These are phyloP conservation scores for Paramecium primaurelia DNA, from an alignment of 73 alveolate species.

Conservation along the genomic window DNA sequence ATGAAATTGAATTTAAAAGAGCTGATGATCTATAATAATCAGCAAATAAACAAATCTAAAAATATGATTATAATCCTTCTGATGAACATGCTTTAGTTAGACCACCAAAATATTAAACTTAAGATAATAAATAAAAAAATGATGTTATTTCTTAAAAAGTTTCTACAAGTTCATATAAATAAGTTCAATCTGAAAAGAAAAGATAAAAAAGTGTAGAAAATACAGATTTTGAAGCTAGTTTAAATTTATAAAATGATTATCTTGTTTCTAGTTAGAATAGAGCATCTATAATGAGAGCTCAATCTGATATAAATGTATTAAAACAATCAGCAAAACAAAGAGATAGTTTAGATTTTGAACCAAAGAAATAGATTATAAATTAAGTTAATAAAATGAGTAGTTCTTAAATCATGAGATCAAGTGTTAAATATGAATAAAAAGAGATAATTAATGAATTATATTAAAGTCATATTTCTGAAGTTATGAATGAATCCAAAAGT, in stretches of 20 bases:
- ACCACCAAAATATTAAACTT: background rate
- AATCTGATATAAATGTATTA: background rate
- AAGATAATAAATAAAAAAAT: background rate
- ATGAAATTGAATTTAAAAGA: background rate
- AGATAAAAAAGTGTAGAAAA: background rate
- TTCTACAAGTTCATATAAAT: background rate
- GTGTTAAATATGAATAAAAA: background rate
- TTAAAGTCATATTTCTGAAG: constrained; percentile 32
- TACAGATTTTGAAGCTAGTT: background rate
- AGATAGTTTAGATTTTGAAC: background rate
- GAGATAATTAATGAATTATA: background rate
- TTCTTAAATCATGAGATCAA: background rate
- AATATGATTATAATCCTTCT: background rate
- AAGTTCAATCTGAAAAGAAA: background rate
- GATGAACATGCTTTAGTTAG: background rate
- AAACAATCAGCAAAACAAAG: background rate
- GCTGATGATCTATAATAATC: background rate
- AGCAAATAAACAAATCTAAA: background rate
- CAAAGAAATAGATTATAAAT: background rate
- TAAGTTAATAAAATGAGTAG: background rate
- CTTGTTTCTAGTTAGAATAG: background rate
- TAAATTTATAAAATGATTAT: background rate
- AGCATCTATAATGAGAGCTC: background rate
- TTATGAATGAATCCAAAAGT: background rate
- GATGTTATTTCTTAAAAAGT: background rate